Conservation (phyloP, 2,329 filamentous ascomycete genomes). For the Arthroderma uncinatum region DNA sequence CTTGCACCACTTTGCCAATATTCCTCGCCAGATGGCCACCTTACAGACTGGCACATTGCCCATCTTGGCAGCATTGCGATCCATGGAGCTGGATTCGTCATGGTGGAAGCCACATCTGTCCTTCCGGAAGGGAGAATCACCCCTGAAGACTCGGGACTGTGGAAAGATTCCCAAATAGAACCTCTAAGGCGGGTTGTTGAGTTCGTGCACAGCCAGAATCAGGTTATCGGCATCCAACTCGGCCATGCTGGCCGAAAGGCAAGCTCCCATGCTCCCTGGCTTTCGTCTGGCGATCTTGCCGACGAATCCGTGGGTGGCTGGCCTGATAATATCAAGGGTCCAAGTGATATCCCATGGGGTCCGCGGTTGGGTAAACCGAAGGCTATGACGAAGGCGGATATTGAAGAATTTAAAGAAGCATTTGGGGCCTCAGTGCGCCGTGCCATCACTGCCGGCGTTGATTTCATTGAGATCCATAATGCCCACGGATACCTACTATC, state of each 20-base stretch:
- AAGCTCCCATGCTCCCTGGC: constrained; percentile 52
- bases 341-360: constrained; percentile 52
- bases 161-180: constrained; percentile 67
- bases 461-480: constrained; percentile 69
- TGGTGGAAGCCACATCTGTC: constrained; percentile 67
- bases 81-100: constrained; percentile 57
- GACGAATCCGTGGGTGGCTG: constrained; percentile 44
- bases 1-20: constrained; percentile 58
- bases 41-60: constrained; percentile 70
- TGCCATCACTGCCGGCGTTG: constrained; percentile 59
- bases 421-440: constrained; percentile 50
- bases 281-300: constrained; percentile 46
- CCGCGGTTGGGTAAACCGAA: constrained; percentile 39
- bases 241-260: constrained; percentile 64
- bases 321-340: constrained; percentile 45
- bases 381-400: constrained; percentile 58
- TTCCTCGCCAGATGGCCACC: constrained; percentile 56
- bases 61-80: constrained; percentile 66
- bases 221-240: constrained; percentile 65
- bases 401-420: constrained; percentile 51
- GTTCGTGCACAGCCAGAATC: constrained; percentile 39
- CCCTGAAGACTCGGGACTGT: constrained; percentile 66
- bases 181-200: constrained; percentile 22
- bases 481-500: constrained; percentile 70
- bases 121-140: constrained; percentile 68